A percentile compares a stretch with the other conserved stretches of the same genome.
Conservation (phyloP, 805 yeast species). For the Yamadazyma laniorum region DNA sequence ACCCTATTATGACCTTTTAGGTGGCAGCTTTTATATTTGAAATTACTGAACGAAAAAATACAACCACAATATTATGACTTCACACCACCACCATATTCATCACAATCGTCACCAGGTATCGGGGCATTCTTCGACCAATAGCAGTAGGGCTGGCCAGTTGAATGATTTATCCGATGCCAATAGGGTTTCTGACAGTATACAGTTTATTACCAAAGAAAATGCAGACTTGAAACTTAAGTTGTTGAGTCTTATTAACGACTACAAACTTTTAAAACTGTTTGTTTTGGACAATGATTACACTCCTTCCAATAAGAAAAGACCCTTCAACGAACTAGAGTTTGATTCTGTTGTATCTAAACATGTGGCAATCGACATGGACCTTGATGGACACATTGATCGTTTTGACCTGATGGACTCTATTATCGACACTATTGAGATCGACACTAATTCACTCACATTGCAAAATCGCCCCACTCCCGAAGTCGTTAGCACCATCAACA, state of each 20-base stretch:
- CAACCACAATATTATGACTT: too few relatives aligned
- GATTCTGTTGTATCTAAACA: too few relatives aligned
- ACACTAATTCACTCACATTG: too few relatives aligned
- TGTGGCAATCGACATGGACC: neutral
- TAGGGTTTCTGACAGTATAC: constrained; percentile 7
- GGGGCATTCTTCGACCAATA: too few relatives aligned
- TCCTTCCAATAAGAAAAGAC: constrained; percentile 7
- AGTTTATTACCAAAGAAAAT: constrained; percentile 31
- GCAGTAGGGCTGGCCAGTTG: too few relatives aligned
- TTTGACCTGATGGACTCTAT: constrained; percentile 3
- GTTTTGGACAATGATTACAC: constrained; percentile 16
- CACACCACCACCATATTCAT: too few relatives aligned
- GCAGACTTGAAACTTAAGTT: constrained; percentile 32
- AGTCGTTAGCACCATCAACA: neutral
- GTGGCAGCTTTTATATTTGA: too few relatives aligned
- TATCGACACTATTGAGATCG: neutral
- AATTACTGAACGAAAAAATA: too few relatives aligned
- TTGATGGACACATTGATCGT: neutral
- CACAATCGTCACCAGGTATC: too few relatives aligned
- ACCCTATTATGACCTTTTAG: too few relatives aligned
- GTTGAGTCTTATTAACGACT: constrained; percentile 39
- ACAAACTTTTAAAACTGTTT: constrained; percentile 32
- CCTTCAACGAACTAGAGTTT: constrained; percentile 6
- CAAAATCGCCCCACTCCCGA: too few relatives aligned
- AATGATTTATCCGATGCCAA: constrained; percentile 1